Conservation (phyloP, 345 rosid genomes). For the Arabis hirsuta region DNA sequence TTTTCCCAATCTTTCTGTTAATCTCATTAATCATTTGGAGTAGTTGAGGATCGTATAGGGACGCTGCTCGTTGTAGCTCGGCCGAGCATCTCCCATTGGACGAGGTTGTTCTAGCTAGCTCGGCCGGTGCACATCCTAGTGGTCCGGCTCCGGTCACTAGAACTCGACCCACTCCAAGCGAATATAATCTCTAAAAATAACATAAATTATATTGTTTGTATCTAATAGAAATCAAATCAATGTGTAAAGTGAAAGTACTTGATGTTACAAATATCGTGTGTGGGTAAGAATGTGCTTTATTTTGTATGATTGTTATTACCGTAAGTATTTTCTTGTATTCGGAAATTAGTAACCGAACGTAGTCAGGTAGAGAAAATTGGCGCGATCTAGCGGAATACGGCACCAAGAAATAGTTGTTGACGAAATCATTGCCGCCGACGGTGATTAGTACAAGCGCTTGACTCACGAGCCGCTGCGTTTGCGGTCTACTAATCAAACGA, state of each 20-base stretch:
- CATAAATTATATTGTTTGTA: neutral
- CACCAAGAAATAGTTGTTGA: constrained; percentile 79
- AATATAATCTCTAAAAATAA: constrained; percentile 53
- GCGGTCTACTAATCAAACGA: constrained; percentile 52
- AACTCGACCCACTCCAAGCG: constrained; percentile 79
- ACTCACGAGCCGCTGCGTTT: constrained; percentile 53
- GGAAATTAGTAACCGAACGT: constrained; percentile 59
- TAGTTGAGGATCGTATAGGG: constrained; percentile 67
- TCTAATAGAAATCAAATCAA: neutral
- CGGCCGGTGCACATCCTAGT: constrained; percentile 81
- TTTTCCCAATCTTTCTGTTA: constrained; percentile 46
- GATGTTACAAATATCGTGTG: too few relatives aligned
- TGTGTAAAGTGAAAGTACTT: neutral
- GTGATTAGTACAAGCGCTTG: constrained; percentile 65
- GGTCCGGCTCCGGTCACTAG: constrained; percentile 91
- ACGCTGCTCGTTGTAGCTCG: constrained; percentile 66
- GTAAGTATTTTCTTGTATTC: constrained; percentile 60
- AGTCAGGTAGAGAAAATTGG: constrained; percentile 63
- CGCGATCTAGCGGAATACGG: constrained; percentile 84
- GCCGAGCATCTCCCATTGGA: constrained; percentile 59
- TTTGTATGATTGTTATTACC: constrained; percentile 40
- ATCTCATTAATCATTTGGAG: constrained; percentile 53
- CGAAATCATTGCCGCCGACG: constrained; percentile 82
- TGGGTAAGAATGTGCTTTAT: neutral
- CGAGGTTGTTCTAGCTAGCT: constrained; percentile 58